These are phyloP conservation scores for Coccomyxa sp. DNA, from an alignment of 139 green algal species.

Conservation along the genomic window DNA sequence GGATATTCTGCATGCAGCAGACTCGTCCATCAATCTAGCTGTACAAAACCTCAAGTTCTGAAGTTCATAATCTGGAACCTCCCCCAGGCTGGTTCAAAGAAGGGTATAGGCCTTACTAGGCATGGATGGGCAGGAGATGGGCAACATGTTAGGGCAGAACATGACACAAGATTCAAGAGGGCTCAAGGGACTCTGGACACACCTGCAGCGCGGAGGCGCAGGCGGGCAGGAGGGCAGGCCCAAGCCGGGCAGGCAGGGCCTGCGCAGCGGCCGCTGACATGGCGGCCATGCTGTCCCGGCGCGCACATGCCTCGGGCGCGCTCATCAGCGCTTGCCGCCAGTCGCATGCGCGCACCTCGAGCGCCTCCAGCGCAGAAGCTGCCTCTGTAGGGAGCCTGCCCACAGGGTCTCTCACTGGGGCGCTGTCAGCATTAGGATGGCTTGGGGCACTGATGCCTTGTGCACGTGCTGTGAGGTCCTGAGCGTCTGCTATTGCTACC, in stretches of 20 bases:
- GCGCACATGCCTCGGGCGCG: conserved; percentile 46
- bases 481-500: conserved; percentile 5
- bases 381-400: not conserved
- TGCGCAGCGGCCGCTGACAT: conserved; percentile 13
- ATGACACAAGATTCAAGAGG: not conserved
- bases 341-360: conserved; percentile 29
- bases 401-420: no score
- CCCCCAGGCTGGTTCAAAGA: no score
- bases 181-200: not conserved
- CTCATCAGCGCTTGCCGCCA: conserved; percentile 49
- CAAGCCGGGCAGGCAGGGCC: conserved; percentile 21
- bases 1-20: not conserved
- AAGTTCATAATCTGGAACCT: no score
- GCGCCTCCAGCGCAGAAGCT: not conserved
- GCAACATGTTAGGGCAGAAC: no score
- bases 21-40: no score
- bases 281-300: conserved; percentile 24
- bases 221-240: conserved; percentile 26
- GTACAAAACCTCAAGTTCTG: no score
- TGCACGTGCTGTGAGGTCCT: not conserved
- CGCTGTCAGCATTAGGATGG: not conserved
- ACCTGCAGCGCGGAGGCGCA: conserved; percentile 13
- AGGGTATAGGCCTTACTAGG: no score
- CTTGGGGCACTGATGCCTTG: not conserved
- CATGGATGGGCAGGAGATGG: no score